Percentiles rank a stretch among this genome's conserved stretches.
Conservation (phyloP, 331 rosid species). For the Pyracantha coccinea region DNA sequence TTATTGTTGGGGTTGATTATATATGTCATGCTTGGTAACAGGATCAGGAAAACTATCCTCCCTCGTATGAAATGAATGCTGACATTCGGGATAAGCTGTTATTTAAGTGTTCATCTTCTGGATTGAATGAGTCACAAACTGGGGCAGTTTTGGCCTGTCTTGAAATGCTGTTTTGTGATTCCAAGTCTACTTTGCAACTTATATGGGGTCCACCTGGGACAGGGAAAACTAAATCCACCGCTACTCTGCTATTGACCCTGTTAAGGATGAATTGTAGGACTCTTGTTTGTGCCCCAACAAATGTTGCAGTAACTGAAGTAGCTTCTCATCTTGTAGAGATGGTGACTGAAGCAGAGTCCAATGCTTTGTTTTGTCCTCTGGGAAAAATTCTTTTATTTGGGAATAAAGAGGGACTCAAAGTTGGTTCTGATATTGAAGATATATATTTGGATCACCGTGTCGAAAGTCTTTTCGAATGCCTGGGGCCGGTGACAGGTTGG, state of each 20-base stretch:
- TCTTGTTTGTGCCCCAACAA: constrained; percentile 68
- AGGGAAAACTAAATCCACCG: constrained; percentile 52
- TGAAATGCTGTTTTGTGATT: constrained; percentile 30
- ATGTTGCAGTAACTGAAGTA: constrained; percentile 50
- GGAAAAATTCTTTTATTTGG: constrained; percentile 58
- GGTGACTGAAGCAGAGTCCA: constrained; percentile 7
- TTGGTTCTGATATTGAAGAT: constrained; percentile 21
- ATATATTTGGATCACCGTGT: constrained; percentile 25
- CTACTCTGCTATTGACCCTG: constrained; percentile 36
- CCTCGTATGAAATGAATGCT: background rate
- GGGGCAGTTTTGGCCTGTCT: constrained; percentile 43
- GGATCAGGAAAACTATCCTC: constrained; percentile 6
- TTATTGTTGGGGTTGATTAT: background rate
- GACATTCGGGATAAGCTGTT: constrained; percentile 14
- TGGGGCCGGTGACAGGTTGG: constrained; percentile 49
- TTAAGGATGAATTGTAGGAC: constrained; percentile 35
- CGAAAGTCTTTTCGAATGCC: constrained; percentile 31
- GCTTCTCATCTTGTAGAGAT: constrained; percentile 40
- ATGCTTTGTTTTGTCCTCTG: constrained; percentile 13
- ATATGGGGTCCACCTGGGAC: constrained; percentile 88
- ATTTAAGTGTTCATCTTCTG: constrained; percentile 12
- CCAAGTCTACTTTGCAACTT: constrained; percentile 33
- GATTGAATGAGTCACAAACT: constrained; percentile 47
- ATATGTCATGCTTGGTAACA: background rate
- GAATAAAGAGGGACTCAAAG: constrained; percentile 31